Percentiles rank a stretch among this genome's conserved stretches.
These are phyloP conservation scores for Chlorophyllum brunneum DNA, from an alignment of 768 basidiomycete genomes.

Conservation along the genomic window DNA sequence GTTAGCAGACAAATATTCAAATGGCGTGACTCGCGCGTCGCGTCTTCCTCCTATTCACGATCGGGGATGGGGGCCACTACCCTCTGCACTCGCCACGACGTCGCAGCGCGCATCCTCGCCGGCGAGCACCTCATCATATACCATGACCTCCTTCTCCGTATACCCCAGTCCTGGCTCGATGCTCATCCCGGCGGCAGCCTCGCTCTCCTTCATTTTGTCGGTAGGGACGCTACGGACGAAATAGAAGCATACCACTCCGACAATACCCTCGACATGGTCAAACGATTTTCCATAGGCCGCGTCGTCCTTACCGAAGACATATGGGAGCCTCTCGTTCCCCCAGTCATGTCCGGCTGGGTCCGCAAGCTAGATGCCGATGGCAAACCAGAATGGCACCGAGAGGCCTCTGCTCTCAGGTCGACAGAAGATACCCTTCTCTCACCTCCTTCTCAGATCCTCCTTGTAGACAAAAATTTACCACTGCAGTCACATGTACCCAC, in stretches of 20 bases:
- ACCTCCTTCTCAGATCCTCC: conserved; percentile 53
- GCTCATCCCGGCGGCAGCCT: conserved; percentile 89
- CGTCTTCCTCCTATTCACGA: conserved; percentile 7
- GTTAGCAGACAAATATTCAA: neutral
- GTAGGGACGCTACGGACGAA: conserved; percentile 92
- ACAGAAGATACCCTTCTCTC: conserved; percentile 25
- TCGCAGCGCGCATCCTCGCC: conserved; percentile 67
- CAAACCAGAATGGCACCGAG: conserved; percentile 55
- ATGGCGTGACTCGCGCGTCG: conserved; percentile 13
- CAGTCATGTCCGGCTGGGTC: conserved; percentile 83
- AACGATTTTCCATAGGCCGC: conserved; percentile 64
- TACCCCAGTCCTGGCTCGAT: conserved; percentile 74
- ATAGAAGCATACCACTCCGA: conserved; percentile 87
- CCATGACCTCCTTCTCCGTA: conserved; percentile 55
- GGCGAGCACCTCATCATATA: conserved; percentile 80
- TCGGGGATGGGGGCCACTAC: conserved; percentile 23
- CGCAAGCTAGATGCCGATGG: conserved; percentile 37
- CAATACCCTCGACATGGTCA: conserved; percentile 50
- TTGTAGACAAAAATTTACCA: conserved; percentile 43
- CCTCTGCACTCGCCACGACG: conserved; percentile 39
- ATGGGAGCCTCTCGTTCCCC: conserved; percentile 83
- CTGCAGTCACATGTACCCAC: conserved; percentile 28
- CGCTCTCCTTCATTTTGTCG: conserved; percentile 90
- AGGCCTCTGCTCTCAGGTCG: conserved; percentile 45
- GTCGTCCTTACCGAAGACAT: conserved; percentile 55